Evolutionary conservation across 768 basidiomycete species (phyloP), one percentile per base, ranked within the genome.

Genomic region (Podaxis sp.): DNA sequence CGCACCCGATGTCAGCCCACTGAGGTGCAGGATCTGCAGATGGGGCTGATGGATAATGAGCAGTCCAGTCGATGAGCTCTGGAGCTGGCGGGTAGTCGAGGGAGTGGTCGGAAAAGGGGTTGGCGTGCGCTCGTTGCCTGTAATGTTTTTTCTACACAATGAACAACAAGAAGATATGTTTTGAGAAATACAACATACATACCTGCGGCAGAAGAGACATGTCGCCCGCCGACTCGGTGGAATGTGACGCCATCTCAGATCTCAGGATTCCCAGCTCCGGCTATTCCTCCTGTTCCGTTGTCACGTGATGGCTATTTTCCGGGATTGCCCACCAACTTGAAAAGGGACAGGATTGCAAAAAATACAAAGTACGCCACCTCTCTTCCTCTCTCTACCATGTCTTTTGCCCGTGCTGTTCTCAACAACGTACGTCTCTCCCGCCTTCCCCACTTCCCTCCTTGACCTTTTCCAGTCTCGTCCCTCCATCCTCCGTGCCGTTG

Each of bases 1-100:
- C 97, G 73, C 97, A 99, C 0, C 97, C 97, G 38, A 99, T 87
- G 74, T 99, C 97, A 3, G 94, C 97, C 70, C 95, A 97, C 75
- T 96, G 49, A 10, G 49, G 49, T 28, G 49, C 49, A 22, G 22
- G 12, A 7, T 50, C 41, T 8, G 41, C 41, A 12, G 41, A 44
- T 44, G 41, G 49, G 24, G 20, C 24, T 12, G 20, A 20, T 28
- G 96, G 96, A 76, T 88, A 99, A 74, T 95, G 93, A 22, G 75
- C 73, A 11, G 79, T 74, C 96, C 96, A 97, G 75, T 96, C 88
- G 73, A 96, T 86, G 55, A 77, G 75, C 37, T 80, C 72, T 3
- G 96, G 96, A 5, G 87, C 87, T 13, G 83, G 61, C 2, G 96
- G 96, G 71, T 98, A 99, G 64, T 88, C 87, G 56, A 99, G 85